Conservation (phyloP, 371 early-diverging fungal species). For the Blastocladiella emersonii region DNA sequence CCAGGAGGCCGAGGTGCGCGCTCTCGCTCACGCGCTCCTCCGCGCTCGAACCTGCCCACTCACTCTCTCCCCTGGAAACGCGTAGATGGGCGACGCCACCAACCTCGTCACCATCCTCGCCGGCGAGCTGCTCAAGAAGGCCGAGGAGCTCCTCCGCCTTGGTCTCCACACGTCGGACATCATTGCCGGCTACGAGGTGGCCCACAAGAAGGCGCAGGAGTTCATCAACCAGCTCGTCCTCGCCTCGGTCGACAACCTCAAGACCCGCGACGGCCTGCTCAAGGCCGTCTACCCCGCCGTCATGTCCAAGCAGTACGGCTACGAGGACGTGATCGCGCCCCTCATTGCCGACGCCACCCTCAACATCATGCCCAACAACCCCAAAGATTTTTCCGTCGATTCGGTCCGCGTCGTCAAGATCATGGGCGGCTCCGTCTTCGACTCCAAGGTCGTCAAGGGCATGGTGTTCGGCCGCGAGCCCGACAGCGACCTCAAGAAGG, state of each 20-base stretch:
- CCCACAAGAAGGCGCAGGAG: slow-evolving; percentile 64
- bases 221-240: slow-evolving; percentile 60
- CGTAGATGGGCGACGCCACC: slow-evolving; percentile 88
- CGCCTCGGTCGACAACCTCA: slow-evolving; percentile 43
- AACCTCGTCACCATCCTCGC: slow-evolving; percentile 91
- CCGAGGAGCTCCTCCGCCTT: slow-evolving; percentile 80
- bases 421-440: slow-evolving; percentile 81
- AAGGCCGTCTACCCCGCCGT: slow-evolving; percentile 65
- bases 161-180: slow-evolving; percentile 90
- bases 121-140: slow-evolving; percentile 84
- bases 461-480: slow-evolving; percentile 98
- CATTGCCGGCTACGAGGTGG: slow-evolving; percentile 86
- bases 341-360: slow-evolving; percentile 77
- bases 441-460: slow-evolving; percentile 85
- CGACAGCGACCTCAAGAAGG: slow-evolving; percentile 59
- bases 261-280: slow-evolving; percentile 37
- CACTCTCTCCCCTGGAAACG: slow-evolving; percentile 1
- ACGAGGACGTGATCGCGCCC: slow-evolving; percentile 70
- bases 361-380: slow-evolving; percentile 79
- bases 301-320: slow-evolving; percentile 86
- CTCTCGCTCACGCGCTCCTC: not conserved
- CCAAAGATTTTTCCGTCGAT: slow-evolving; percentile 83
- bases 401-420: slow-evolving; percentile 95
- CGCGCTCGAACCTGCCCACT: not conserved
- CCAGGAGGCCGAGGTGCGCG: slow-evolving; percentile 85